Base-by-base conservation (phyloP, 495 filamentous ascomycete genomes). In the Penicillium ochrochloron region DNA sequence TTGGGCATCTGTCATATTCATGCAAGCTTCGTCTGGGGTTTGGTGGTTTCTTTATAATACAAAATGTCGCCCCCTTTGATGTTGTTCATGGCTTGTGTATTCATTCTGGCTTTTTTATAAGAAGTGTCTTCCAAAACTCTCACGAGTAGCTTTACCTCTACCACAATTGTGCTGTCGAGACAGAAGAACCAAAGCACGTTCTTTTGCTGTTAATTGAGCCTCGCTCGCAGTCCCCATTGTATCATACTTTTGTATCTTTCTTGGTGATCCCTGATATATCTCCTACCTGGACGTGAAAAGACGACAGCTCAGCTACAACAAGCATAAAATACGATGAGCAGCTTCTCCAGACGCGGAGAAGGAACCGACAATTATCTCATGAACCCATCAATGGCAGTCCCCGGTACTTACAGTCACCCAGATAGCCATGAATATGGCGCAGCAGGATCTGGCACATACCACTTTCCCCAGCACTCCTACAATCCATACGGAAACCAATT, bases 271-370 rank as follows among this genome's bases (percentile, higher is more conserved):
- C 12, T 21, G 51, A 9, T 25, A 7, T 51, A 23, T 17, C 23
- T 8, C 4, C 15, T 48, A n/a, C 25, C 11, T 39, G 56, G 48
- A 33, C 6, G 15, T 23, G 31, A 34, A 41, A 59, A 37, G 25
- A 27, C 27, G 44, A 35, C 21, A 27, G 17, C 8, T 34, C 39
- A 5, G 51, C 55, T 56, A 6, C 14, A 41, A 11, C 17, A 60
- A 10, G 7, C 54, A 56, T 57, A 60, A 41, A 39, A 10, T 63
- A 73, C 37, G 35, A 81, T 79, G 78, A 76, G 75, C 66, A 76
- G 70, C 52, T 79, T 73, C 63, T 69, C 72, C 61, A 78, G 74
- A 57, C 77, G 77, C 57, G 72, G 71, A 63, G 78, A 79, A 41
- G 70, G 70, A 23, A 72, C 70, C 34, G 78, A 78, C 39, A 67